These are phyloP conservation scores for Pythium periplocum DNA, from an alignment of 352 stramenopile species.

Conservation along the genomic window DNA sequence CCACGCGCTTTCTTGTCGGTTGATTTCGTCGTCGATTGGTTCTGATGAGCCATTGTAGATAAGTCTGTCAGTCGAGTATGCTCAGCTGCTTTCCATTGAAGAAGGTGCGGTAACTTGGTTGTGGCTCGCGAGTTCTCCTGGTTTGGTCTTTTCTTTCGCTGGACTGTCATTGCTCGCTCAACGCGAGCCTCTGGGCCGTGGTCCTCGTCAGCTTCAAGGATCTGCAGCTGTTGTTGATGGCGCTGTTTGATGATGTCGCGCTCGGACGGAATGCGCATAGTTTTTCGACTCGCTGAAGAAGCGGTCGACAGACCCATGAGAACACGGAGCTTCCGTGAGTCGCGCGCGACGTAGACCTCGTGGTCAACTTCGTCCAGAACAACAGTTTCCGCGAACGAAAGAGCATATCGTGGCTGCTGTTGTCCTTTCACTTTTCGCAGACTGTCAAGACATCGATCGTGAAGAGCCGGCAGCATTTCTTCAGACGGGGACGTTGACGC, in stretches of 20 bases:
- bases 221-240: slow-evolving; percentile 11
- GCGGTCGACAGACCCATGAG: slow-evolving; percentile 17
- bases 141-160: too few species aligned
- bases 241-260: slow-evolving; percentile 20
- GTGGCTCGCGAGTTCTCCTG: too few species aligned
- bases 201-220: background rate
- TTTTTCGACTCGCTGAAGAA: slow-evolving; percentile 10
- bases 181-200: too few species aligned
- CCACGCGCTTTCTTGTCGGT: slow-evolving; percentile 8
- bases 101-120: too few species aligned
- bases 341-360: slow-evolving; percentile 19
- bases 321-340: slow-evolving; percentile 18
- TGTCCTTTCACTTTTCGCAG: background rate
- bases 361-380: slow-evolving; percentile 15
- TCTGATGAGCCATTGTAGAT: too few species aligned
- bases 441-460: slow-evolving; percentile 21
- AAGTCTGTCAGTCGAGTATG: too few species aligned
- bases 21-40: slow-evolving; percentile 4
- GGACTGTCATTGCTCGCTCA: too few species aligned
- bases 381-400: slow-evolving; percentile 15
- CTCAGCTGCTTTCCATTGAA: too few species aligned
- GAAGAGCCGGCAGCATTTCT: slow-evolving; percentile 43
- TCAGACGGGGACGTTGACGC: slow-evolving; percentile 32
- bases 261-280: slow-evolving; percentile 17
- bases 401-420: slow-evolving; percentile 3